Conservation (phyloP, 805 yeast species). For the Wickerhamiella kurtzmanii region DNA sequence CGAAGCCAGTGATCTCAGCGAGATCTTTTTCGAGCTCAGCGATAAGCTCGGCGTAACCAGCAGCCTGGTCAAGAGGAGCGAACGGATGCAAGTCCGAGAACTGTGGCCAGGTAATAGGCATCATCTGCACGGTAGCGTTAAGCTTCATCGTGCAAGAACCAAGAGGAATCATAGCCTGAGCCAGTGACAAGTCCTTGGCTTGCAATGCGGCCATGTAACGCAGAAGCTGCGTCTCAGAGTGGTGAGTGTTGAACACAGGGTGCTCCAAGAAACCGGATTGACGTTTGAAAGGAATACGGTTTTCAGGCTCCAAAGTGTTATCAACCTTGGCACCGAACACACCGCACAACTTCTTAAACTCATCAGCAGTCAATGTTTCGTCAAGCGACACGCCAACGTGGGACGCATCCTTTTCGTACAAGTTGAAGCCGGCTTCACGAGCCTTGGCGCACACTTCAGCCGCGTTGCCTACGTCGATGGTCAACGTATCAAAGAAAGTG, state of each 20-base stretch:
- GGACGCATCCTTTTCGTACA: slow-evolving; percentile 49
- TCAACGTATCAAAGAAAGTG: slow-evolving; percentile 78
- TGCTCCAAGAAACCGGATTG: slow-evolving; percentile 36
- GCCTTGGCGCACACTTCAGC: slow-evolving; percentile 47
- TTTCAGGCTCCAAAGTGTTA: not conserved
- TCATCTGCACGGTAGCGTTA: slow-evolving; percentile 91
- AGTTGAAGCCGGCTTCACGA: slow-evolving; percentile 53
- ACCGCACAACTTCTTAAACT: slow-evolving; percentile 42
- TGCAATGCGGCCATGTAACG: slow-evolving; percentile 80
- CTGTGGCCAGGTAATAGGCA: slow-evolving; percentile 89
- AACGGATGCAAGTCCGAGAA: slow-evolving; percentile 84
- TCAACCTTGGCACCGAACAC: slow-evolving; percentile 41
- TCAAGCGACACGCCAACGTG: slow-evolving; percentile 76
- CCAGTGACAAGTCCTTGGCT: slow-evolving; percentile 77
- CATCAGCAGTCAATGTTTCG: slow-evolving; percentile 62
- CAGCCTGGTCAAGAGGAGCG: slow-evolving; percentile 78
- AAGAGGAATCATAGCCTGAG: slow-evolving; percentile 92
- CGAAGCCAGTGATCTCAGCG: slow-evolving; percentile 86
- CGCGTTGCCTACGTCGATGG: slow-evolving; percentile 39
- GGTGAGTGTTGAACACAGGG: slow-evolving; percentile 73
- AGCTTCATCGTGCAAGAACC: slow-evolving; percentile 98
- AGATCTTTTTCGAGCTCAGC: slow-evolving; percentile 69
- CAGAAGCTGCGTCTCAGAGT: slow-evolving; percentile 88
- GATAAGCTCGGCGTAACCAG: slow-evolving; percentile 68
- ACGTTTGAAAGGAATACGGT: slow-evolving; percentile 28